A percentile compares a stretch with the other conserved stretches of the same genome.
Evolutionary conservation across 2,329 filamentous ascomycete genomes (phyloP).

Genomic region (Fusarium fracticaudum): DNA sequence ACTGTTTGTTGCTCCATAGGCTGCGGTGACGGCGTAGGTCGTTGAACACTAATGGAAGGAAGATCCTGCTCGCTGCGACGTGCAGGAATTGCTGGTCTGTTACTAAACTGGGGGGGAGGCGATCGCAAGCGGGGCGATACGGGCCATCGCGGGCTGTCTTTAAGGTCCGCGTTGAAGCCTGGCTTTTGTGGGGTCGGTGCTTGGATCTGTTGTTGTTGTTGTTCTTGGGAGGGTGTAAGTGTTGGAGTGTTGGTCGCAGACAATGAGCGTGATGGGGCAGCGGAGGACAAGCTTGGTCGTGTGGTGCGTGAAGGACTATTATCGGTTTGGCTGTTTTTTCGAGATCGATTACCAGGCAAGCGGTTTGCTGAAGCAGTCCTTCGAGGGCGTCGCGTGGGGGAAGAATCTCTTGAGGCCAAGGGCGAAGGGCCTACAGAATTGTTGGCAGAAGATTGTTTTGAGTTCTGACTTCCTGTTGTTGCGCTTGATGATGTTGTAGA

Average conservation of each 20-base stretch:
- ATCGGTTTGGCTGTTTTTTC: constrained; percentile 73
- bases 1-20: constrained; percentile 51
- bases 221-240: constrained; percentile 71
- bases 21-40: constrained; percentile 58
- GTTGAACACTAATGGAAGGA: constrained; percentile 63
- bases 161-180: constrained; percentile 58
- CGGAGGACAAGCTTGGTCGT: constrained; percentile 64
- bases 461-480: constrained; percentile 44
- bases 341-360: constrained; percentile 61
- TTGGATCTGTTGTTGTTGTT: constrained; percentile 64
- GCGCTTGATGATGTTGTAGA: constrained; percentile 37
- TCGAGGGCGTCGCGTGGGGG: constrained; percentile 54
- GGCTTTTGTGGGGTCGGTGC: constrained; percentile 73
- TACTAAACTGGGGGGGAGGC: constrained; percentile 68
- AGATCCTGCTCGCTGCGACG: constrained; percentile 61
- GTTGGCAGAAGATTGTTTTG: constrained; percentile 50
- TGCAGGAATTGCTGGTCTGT: constrained; percentile 55
- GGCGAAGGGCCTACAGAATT: constrained; percentile 51
- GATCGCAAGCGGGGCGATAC: constrained; percentile 81
- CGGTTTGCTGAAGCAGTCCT: constrained; percentile 49
- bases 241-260: constrained; percentile 75
- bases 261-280: constrained; percentile 72
- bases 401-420: constrained; percentile 57
- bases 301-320: constrained; percentile 67
- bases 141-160: constrained; percentile 76